phyloP scores from a whole-genome alignment of 768 basidiomycete genomes.

The Crepidotus variabilis region DNA sequence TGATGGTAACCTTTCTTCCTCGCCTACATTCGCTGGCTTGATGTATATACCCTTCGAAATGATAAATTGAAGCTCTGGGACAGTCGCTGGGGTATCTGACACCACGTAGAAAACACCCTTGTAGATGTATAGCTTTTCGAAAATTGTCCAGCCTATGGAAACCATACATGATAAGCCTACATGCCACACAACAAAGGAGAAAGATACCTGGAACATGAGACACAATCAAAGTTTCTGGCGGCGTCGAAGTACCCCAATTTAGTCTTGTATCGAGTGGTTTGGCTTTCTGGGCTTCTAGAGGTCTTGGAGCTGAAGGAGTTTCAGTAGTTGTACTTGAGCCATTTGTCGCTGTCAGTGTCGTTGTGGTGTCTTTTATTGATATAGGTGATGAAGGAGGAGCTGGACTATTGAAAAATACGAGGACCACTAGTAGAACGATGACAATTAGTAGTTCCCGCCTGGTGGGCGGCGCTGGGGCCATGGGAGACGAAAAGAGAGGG shows the following conservation, averaged over 20 bases:
- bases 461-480: conserved; percentile 43
- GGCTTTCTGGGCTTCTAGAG: neutral
- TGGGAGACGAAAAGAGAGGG: conserved; percentile 12
- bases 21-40: conserved; percentile 49
- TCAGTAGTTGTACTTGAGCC: conserved; percentile 4
- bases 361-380: conserved; percentile 1
- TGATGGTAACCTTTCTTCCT: conserved; percentile 61
- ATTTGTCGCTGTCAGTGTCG: conserved; percentile 4
- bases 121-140: conserved; percentile 76
- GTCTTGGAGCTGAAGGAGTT: neutral
- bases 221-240: conserved; percentile 53
- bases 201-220: conserved; percentile 71
- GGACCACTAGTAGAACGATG: conserved; percentile 39
- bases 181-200: neutral
- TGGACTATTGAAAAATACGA: conserved; percentile 35
- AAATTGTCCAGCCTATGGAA: conserved; percentile 82
- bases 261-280: conserved; percentile 16
- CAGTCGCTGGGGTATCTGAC: conserved; percentile 57
- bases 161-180: conserved; percentile 1
- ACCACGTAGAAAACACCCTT: conserved; percentile 85
- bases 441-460: conserved; percentile 53
- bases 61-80: conserved; percentile 68
- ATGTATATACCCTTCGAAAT: conserved; percentile 68
- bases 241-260: conserved; percentile 19
- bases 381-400: conserved; percentile 6